These are phyloP conservation scores for Exobasidium rhododendri DNA, from an alignment of 1,284 basidiomycete species.

Conservation along the genomic window DNA sequence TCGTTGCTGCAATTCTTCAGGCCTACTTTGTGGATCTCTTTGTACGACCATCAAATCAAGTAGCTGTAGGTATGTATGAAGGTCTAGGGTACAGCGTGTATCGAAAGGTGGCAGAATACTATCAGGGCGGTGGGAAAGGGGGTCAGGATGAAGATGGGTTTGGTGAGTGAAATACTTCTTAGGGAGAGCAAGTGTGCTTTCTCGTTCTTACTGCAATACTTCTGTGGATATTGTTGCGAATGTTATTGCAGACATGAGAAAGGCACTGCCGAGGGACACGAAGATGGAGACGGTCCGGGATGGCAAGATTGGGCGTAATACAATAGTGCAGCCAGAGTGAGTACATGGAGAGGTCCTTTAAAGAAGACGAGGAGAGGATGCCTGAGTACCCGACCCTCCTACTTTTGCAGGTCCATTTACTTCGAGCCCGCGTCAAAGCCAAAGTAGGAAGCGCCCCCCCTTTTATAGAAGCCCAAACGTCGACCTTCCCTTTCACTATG, in stretches of 20 bases:
- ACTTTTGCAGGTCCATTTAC: background rate
- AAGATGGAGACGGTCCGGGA: constrained; percentile 33
- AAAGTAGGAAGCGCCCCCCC: too few species aligned
- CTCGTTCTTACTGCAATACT: background rate
- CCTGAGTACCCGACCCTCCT: background rate
- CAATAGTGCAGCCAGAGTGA: constrained; percentile 42
- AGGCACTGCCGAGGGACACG: constrained; percentile 39
- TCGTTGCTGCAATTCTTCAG: constrained; percentile 52
- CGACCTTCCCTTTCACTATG: too few species aligned
- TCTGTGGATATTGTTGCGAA: background rate
- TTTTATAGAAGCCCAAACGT: too few species aligned
- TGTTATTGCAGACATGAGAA: constrained; percentile 69
- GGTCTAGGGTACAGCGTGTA: constrained; percentile 81
- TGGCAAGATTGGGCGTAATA: constrained; percentile 28
- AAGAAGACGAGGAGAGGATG: background rate
- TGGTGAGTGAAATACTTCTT: constrained; percentile 62
- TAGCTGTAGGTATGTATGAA: constrained; percentile 75
- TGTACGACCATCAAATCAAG: constrained; percentile 67
- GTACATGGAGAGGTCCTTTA: constrained; percentile 15
- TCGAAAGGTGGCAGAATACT: constrained; percentile 78
- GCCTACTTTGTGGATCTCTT: constrained; percentile 87
- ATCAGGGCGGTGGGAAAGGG: constrained; percentile 67
- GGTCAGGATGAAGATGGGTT: constrained; percentile 78
- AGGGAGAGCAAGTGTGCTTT: background rate
- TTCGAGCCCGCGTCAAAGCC: constrained; percentile 9